These are phyloP conservation scores for Udeniomyces megalosporus DNA, from an alignment of 768 basidiomycete species.

Conservation along the genomic window DNA sequence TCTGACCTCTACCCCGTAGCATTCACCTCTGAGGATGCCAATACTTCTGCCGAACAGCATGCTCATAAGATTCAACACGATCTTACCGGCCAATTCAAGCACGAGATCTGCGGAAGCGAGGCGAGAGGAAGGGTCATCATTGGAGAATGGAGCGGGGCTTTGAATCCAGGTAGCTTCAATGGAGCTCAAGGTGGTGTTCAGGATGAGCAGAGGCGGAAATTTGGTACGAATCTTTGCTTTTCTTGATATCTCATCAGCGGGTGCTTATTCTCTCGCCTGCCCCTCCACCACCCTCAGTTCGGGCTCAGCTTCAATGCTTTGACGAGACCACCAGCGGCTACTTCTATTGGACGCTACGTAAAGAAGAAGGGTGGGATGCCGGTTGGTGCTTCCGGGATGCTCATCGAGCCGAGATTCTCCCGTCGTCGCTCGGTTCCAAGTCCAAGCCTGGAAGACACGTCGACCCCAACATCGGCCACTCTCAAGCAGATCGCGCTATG, in stretches of 20 bases:
- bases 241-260: not conserved
- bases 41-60: constrained; percentile 42
- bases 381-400: constrained; percentile 54
- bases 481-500: constrained; percentile 28
- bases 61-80: constrained; percentile 36
- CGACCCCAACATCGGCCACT: constrained; percentile 19
- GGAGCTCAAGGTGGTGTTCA: constrained; percentile 32
- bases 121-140: constrained; percentile 44
- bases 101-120: constrained; percentile 29
- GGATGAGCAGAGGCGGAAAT: constrained; percentile 36
- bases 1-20: not conserved
- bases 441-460: constrained; percentile 21
- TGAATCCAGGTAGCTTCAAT: constrained; percentile 47
- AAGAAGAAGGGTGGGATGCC: constrained; percentile 45
- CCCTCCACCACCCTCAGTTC: not conserved
- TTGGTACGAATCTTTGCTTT: constrained; percentile 27
- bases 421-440: constrained; percentile 35
- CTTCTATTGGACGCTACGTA: constrained; percentile 78
- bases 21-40: constrained; percentile 34
- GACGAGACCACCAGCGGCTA: constrained; percentile 51
- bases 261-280: not conserved
- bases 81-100: constrained; percentile 20
- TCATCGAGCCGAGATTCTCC: constrained; percentile 46
- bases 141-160: constrained; percentile 63
- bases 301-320: constrained; percentile 33